Evolutionary conservation across 2,329 filamentous ascomycete species (phyloP).

Genomic region (Cordyceps pruinosa): DNA sequence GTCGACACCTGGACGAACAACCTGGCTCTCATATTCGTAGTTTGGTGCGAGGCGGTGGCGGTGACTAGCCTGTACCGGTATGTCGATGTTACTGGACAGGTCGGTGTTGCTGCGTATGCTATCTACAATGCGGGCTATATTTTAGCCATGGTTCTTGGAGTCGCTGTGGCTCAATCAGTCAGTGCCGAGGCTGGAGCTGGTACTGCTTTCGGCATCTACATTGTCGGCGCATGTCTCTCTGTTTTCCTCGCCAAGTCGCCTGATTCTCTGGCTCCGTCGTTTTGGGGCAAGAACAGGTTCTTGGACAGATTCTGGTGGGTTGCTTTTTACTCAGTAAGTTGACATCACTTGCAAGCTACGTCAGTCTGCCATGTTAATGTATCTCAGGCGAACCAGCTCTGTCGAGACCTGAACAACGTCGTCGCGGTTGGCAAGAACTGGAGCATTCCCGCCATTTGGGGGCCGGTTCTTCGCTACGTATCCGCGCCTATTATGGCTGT

Average conservation of each 20-base stretch:
- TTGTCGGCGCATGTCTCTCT: constrained; percentile 29
- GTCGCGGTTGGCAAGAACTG: constrained; percentile 43
- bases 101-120: constrained; percentile 32
- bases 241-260: constrained; percentile 34
- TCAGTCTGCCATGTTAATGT: neutral
- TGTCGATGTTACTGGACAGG: constrained; percentile 34
- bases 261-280: constrained; percentile 28
- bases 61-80: constrained; percentile 45
- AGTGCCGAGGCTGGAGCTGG: constrained; percentile 36
- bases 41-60: constrained; percentile 42
- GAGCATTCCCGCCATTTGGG: constrained; percentile 42
- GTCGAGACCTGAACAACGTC: constrained; percentile 42
- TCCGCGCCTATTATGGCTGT: constrained; percentile 38
- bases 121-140: constrained; percentile 43
- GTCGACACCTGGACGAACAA: constrained; percentile 49
- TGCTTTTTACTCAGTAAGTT: constrained; percentile 44
- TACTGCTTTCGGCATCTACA: constrained; percentile 42
- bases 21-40: constrained; percentile 42
- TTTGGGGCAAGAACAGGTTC: constrained; percentile 34
- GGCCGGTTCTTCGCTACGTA: constrained; percentile 37
- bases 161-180: constrained; percentile 38
- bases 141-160: constrained; percentile 39
- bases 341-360: accelerated
- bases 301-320: constrained; percentile 42
- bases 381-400: constrained; percentile 42